These are phyloP conservation scores for Apophysomyces variabilis DNA, from an alignment of 371 early-diverging fungal genomes.

Conservation along the genomic window DNA sequence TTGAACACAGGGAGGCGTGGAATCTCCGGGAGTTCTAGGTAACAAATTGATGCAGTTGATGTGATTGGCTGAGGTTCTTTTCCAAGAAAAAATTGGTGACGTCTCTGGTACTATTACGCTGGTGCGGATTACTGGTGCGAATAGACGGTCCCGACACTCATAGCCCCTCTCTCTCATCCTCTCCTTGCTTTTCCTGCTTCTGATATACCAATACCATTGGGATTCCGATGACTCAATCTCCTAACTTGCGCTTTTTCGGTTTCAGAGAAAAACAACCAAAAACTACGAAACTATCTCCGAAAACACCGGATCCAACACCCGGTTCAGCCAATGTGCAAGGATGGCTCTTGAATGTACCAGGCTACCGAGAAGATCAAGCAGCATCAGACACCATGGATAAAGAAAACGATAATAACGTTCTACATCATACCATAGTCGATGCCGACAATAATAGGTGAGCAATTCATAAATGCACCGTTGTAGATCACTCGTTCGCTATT, in stretches of 20 bases:
- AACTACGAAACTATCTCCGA: slow-evolving; percentile 20
- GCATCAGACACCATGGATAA: slow-evolving; percentile 9
- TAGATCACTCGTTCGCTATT: neutral
- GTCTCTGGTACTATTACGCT: too few species aligned
- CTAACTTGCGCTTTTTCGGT: slow-evolving; percentile 22
- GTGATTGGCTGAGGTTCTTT: too few species aligned
- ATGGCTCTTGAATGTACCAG: slow-evolving; percentile 30
- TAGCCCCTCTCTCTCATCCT: slow-evolving; percentile 4
- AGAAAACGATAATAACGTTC: neutral
- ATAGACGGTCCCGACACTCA: neutral
- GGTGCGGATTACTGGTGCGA: neutral
- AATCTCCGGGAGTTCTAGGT: too few species aligned
- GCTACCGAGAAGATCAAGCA: slow-evolving; percentile 23
- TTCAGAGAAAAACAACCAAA: slow-evolving; percentile 18
- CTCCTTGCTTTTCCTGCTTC: slow-evolving; percentile 7
- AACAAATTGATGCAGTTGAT: too few species aligned
- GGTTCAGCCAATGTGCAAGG: slow-evolving; percentile 23
- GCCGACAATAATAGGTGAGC: slow-evolving; percentile 23
- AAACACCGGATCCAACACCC: slow-evolving; percentile 6
- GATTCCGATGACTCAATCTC: slow-evolving; percentile 25
- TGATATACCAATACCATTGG: slow-evolving; percentile 5
- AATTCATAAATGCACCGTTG: neutral
- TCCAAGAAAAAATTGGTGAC: too few species aligned
- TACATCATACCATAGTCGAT: slow-evolving; percentile 18
- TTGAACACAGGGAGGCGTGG: too few species aligned